A percentile compares a stretch with the other conserved stretches of the same genome.
phyloP scores from a whole-genome alignment of 768 basidiomycete genomes.

The Macrolepiota dolichaula region DNA sequence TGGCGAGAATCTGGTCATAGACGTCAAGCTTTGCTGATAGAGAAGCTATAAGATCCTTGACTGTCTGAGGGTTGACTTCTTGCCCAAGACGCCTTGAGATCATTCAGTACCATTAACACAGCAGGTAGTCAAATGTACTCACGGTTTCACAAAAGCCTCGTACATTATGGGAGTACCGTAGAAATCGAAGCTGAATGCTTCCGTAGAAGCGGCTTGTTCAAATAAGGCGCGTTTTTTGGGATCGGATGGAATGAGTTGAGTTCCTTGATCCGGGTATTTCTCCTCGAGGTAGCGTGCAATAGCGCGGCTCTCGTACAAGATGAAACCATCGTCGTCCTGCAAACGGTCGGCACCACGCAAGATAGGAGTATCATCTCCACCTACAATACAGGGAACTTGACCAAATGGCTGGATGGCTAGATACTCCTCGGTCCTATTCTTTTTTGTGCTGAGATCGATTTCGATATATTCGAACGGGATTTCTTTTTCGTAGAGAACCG shows the following conservation, averaged over 20 bases:
- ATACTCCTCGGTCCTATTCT: constrained; percentile 38
- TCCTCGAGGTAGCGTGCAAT: constrained; percentile 49
- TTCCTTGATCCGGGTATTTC: constrained; percentile 45
- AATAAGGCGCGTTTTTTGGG: constrained; percentile 30
- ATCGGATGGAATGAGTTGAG: constrained; percentile 41
- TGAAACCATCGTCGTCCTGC: constrained; percentile 52
- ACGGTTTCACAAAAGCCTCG: constrained; percentile 50
- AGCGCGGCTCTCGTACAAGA: constrained; percentile 52
- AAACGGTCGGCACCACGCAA: background rate
- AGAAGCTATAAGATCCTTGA: constrained; percentile 15
- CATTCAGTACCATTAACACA: background rate
- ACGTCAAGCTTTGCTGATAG: constrained; percentile 35
- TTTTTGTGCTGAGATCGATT: constrained; percentile 36
- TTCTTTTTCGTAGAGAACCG: constrained; percentile 43
- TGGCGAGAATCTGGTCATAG: constrained; percentile 47
- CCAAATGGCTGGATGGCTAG: constrained; percentile 52
- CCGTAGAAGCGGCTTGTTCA: constrained; percentile 40
- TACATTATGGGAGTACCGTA: constrained; percentile 25
- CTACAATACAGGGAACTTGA: constrained; percentile 49
- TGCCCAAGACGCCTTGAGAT: constrained; percentile 18
- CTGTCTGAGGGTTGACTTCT: constrained; percentile 15
- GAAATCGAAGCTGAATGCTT: constrained; percentile 42
- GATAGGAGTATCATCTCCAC: constrained; percentile 9
- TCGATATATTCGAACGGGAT: constrained; percentile 44
- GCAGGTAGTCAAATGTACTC: constrained; percentile 12